Evolutionary conservation across 129 eudicot genomes (phyloP), one percentile per base, ranked within the genome.

Genomic region (Ambrosia trifida): DNA sequence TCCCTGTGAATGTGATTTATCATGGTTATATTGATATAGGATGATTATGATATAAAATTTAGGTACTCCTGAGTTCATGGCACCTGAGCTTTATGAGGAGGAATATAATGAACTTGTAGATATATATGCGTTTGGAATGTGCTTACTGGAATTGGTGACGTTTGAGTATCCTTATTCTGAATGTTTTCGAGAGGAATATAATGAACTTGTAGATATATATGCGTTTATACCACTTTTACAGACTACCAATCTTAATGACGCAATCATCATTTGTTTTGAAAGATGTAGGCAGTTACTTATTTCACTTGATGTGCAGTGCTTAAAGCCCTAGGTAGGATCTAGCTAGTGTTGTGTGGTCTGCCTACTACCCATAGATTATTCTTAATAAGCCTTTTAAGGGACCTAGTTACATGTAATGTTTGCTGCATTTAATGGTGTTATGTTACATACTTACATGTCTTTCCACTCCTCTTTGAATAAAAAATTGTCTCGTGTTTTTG

Each of bases 161-260:
- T n/a, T n/a, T n/a, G n/a, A n/a, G 97, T 89, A 69, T 94, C 90
- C 75, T 89, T 94, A 97, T 58, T 97, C 98, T 9, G 98, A 94
- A 73, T 91, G 89, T 64, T 94, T 89, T 78, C 96, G 90, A 72
- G 98, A 94, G 87, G 94, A 89, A 76, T 94, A 94, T 72, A 76
- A 94, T 64, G 97, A 94, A 78, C 98, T 94, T 74, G 95, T 94
- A 53, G 98, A 94, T 82, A 89, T 94, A 53, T 94, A 94, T 64
- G 98, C 98, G 28, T 24, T 24, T 24, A 24, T 24, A 24, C 28
- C 28, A 24, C 28, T 24, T 24, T 24, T 24, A 24, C 28, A 24
- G 28, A 24, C 20, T 19, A 62, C 31, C 47, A 59, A 50, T 60
- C 18, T 13, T 65, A 57, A 38, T 32, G 46, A 62, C 3, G 4